Evolutionary conservation across 2,329 filamentous ascomycete genomes (phyloP).

Genomic region (Ophiocordyceps camponoti-floridani): DNA sequence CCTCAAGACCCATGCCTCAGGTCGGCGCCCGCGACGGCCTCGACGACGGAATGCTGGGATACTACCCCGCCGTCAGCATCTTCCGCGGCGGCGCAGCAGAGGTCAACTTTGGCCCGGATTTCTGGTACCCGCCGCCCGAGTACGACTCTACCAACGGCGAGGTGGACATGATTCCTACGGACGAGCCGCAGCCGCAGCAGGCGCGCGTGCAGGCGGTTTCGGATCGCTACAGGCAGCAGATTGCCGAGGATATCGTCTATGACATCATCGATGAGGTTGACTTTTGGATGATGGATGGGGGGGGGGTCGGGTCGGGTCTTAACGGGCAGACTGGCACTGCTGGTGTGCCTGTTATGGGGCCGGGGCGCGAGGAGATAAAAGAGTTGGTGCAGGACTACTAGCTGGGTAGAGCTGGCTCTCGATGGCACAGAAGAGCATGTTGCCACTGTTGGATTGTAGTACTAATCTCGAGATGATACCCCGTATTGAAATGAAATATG

Average conservation of each 20-base stretch:
- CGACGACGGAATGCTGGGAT: conserved; percentile 88
- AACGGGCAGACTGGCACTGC: conserved; percentile 27
- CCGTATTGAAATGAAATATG: no score
- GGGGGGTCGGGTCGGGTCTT: conserved; percentile 25
- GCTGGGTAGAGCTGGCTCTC: neutral
- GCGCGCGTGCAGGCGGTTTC: conserved; percentile 41
- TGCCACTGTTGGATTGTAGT: no score
- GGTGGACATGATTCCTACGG: conserved; percentile 23
- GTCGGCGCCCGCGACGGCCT: conserved; percentile 68
- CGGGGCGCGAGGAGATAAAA: conserved; percentile 40
- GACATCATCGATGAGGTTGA: conserved; percentile 92
- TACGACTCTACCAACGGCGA: conserved; percentile 26
- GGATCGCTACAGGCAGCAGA: conserved; percentile 79
- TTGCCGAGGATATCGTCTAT: conserved; percentile 83
- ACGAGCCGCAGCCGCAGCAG: conserved; percentile 6
- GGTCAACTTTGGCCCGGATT: conserved; percentile 85
- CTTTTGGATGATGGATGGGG: conserved; percentile 60
- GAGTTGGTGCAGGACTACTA: conserved; percentile 47
- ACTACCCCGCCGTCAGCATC: conserved; percentile 84
- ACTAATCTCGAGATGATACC: no score
- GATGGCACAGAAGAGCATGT: no score
- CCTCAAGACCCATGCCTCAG: conserved; percentile 55
- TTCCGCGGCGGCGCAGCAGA: conserved; percentile 84
- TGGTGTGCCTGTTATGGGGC: conserved; percentile 22
- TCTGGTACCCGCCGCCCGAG: conserved; percentile 68